Conservation (phyloP, 805 yeast genomes). For the Yarrowia sp. region DNA sequence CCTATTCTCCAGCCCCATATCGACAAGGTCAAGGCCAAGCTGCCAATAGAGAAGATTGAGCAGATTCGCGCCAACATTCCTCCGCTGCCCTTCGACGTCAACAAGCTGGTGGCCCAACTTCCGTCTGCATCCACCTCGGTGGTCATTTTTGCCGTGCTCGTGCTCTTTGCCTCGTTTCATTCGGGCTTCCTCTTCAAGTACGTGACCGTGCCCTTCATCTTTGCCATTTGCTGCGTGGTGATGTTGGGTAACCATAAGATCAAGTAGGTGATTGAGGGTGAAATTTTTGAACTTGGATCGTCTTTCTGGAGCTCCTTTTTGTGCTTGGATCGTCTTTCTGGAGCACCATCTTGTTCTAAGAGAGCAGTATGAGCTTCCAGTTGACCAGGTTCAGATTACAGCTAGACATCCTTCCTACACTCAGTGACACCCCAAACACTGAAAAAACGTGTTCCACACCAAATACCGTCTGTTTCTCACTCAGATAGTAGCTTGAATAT, state of each 20-base stretch:
- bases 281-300: no score
- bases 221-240: constrained; percentile 28
- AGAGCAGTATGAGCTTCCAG: no score
- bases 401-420: no score
- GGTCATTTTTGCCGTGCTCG: constrained; percentile 27
- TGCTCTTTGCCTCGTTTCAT: constrained; percentile 16
- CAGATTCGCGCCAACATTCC: constrained; percentile 36
- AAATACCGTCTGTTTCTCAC: constrained; percentile 1
- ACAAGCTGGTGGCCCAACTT: constrained; percentile 20
- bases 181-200: constrained; percentile 36
- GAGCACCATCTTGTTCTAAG: no score
- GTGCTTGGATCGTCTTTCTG: no score
- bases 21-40: constrained; percentile 36
- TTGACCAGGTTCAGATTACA: no score
- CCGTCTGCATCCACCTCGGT: constrained; percentile 27
- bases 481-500: constrained; percentile 19
- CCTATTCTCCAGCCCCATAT: constrained; percentile 33
- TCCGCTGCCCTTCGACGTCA: constrained; percentile 32
- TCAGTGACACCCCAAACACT: neutral
- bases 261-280: neutral
- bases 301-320: no score
- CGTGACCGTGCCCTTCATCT: constrained; percentile 33
- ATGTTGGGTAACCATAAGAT: constrained; percentile 28
- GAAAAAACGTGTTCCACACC: neutral
- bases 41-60: constrained; percentile 30